Percentiles rank a stretch among this genome's conserved stretches.
phyloP scores from a whole-genome alignment of 148 eudicot genomes.

The Camellia granthamiana region DNA sequence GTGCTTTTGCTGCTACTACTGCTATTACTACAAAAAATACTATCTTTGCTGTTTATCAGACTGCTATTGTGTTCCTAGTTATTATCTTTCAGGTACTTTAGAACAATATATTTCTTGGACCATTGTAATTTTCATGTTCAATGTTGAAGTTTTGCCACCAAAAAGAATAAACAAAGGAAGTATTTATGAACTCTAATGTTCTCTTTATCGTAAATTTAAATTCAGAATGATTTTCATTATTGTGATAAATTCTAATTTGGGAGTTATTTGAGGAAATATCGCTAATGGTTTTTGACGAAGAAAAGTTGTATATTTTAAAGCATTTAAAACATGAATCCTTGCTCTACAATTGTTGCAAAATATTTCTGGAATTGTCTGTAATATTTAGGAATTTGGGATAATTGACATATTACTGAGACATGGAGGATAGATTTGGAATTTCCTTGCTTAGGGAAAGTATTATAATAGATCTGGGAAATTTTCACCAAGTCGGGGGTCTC shows the following conservation, averaged over 20 bases:
- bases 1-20: not conserved
- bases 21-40: not conserved
- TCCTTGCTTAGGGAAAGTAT: not conserved
- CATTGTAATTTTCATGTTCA: not conserved
- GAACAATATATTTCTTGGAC: not conserved
- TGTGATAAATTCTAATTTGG: not conserved
- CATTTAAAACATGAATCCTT: not conserved
- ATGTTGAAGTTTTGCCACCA: too few species aligned
- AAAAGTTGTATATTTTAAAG: not conserved
- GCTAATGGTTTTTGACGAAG: not conserved
- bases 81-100: not conserved
- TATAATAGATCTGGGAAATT: not conserved
- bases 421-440: not conserved
- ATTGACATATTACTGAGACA: not conserved
- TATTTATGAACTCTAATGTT: too few species aligned
- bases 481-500: too few species aligned
- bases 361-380: not conserved
- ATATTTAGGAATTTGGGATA: not conserved
- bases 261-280: not conserved
- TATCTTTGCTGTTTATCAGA: not conserved
- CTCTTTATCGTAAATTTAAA: too few species aligned
- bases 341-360: not conserved
- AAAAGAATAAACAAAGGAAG: too few species aligned
- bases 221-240: not conserved
- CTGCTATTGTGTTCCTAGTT: not conserved